Base-by-base conservation (phyloP, 306 rosid genomes). In the Vigna radiata region DNA sequence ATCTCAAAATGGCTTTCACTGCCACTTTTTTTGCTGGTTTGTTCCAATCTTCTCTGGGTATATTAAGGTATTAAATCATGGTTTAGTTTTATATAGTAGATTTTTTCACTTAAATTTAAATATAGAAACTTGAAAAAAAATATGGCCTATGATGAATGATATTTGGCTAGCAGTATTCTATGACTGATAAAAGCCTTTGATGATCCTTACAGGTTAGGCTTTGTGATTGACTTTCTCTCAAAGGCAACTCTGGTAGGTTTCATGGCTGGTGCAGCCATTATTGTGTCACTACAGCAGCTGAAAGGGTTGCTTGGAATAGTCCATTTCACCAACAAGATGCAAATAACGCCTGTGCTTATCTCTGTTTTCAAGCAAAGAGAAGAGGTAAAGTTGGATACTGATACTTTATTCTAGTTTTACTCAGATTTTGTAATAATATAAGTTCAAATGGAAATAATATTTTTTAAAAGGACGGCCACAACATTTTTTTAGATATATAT, bases 221-320 rank as follows among this genome's bases (percentile, higher is more conserved):
- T 96, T 86, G 81, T 96, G 25, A 96, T 96, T 27, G 98, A 96
- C 85, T 96, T 96, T 88, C 91, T 96, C 25, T 93, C 99, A 53
- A 96, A 91, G 89, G 94, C 99, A 75, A 96, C 99, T 6, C 64
- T 96, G 29, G 90, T 96, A 44, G 99, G 98, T 19, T 92, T 96
- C 85, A 96, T 90, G 94, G 99, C 96, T 0, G 99, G 99, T 17
- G 97, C 99, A n/a, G 97, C 99, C 6, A 90, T 96, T 29, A 93
- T 96, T 77, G 99, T 96, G 60, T 89, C 97, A 23, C 68, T 96
- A 55, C 99, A 96, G 52, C 99, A 92, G 68, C 87, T 93, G 19
- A 96, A 96, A 85, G 98, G 97, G 76, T 87, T 92, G 70, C 96
- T 96, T 48, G 99, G 99, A 73, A 91, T 93, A 21, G 77, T 62